These are phyloP conservation scores for Thalassia testudinum DNA, from an alignment of 116 monocot species.

Conservation along the genomic window DNA sequence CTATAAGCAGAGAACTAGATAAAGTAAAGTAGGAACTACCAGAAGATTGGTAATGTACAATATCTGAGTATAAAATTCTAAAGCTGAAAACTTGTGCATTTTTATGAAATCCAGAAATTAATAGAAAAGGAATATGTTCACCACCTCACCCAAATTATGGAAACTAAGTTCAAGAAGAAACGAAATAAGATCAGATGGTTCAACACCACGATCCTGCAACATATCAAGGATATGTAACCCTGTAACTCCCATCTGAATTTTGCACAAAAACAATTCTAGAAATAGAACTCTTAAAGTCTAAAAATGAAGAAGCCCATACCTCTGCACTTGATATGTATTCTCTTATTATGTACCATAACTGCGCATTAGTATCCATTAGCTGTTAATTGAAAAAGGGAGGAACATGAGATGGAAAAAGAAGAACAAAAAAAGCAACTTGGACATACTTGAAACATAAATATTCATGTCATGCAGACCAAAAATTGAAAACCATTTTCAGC, in stretches of 20 bases:
- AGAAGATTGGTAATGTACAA: no score
- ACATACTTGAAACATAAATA: slow-evolving; percentile 1
- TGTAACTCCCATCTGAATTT: no score
- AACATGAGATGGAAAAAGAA: background rate
- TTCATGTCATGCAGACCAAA: slow-evolving; percentile 31
- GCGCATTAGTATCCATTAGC: slow-evolving; percentile 99
- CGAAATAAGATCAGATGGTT: slow-evolving; percentile 77
- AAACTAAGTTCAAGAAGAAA: slow-evolving; percentile 99
- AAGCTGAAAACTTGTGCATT: no score
- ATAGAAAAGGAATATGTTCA: no score
- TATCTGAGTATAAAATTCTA: no score
- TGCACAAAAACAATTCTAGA: no score
- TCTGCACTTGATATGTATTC: slow-evolving; percentile 85
- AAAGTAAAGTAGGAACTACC: no score
- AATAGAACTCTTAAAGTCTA: background rate
- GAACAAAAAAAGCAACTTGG: background rate
- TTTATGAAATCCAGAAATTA: no score
- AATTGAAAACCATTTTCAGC: slow-evolving; percentile 96
- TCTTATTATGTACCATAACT: slow-evolving; percentile 96
- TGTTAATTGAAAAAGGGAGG: slow-evolving; percentile 10
- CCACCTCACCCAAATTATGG: slow-evolving; percentile 78
- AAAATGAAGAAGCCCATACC: slow-evolving; percentile 27
- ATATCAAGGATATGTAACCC: no score
- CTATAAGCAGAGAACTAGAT: no score
- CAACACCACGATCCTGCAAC: slow-evolving; percentile 82